Evolutionary conservation across 2,329 filamentous ascomycete genomes (phyloP), one percentile per base, ranked within the genome.

Genomic region (Paraconiothyrium sp.): DNA sequence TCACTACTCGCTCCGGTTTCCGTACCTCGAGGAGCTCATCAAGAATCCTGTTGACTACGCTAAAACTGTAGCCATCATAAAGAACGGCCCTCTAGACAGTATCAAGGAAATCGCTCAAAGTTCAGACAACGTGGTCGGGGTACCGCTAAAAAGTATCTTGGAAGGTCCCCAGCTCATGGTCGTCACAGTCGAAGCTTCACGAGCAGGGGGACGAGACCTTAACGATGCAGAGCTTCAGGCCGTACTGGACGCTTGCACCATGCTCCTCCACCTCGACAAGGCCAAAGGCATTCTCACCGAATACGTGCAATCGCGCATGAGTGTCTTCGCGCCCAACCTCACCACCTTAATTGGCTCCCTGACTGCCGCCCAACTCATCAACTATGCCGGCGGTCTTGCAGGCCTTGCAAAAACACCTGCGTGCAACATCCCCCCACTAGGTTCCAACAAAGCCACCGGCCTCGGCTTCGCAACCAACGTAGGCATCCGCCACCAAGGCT

Each of bases 261-360:
- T 96, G 88, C 90, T 92, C 10, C 84, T 98, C n/a, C 86, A 89
- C 41, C 88, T 99, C 10, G 93, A 98, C 76, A 89, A 86, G 67
- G 93, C 94, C 32, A 97, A 97, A 79, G 90, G 87, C 64, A 91
- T 89, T 0, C 85, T 99, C 58, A 97, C 92, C 1, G 91, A 95
- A 76, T 99, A 97, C 73, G 95, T 99, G 16, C 92, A 97, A 80
- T 97, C 94, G 39, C 92, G 95, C 64, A 98, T 99, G 92, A 95
- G 91, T 68, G 85, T 97, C 37, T 98, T 98, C 75, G 95, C 95
- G 4, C 95, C 95, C 0, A 99, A 99, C 72, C 81, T 98, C 57
- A 97, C 95, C 0, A 90, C 89, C 1, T 86, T 99, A 20, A 92
- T 99, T 60, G 95, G 95, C 20, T 95, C 94, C 0, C 85, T 97